Conservation (phyloP, 345 rosid genomes). For the Aquilaria malaccensis region DNA sequence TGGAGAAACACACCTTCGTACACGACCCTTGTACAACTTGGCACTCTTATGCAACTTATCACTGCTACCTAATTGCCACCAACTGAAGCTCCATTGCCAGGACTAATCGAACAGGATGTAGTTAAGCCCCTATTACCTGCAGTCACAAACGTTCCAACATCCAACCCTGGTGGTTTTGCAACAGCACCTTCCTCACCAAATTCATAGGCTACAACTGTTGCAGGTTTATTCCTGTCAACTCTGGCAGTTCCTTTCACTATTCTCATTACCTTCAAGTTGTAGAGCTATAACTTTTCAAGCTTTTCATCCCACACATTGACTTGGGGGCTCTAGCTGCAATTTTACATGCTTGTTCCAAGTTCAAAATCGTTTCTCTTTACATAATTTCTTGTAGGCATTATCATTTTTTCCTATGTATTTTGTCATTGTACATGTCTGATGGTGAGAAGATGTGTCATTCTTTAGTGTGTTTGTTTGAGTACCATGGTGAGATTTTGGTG, state of each 20-base stretch:
- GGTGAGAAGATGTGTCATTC: background rate
- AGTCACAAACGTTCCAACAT: conserved; percentile 12
- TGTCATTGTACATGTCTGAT: background rate
- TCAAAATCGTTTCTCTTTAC: too few relatives aligned
- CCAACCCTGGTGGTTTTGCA: conserved; percentile 17
- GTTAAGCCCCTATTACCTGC: conserved; percentile 28
- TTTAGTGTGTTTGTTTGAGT: background rate
- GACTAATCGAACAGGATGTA: conserved; percentile 45
- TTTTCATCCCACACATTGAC: too few relatives aligned
- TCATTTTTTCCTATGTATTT: conserved; percentile 23
- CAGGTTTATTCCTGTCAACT: conserved; percentile 29
- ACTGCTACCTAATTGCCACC: conserved; percentile 27
- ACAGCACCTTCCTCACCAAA: conserved; percentile 28
- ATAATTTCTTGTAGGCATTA: conserved; percentile 17
- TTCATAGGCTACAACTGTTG: conserved; percentile 36
- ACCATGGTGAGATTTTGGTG: too few relatives aligned
- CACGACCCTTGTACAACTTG: conserved; percentile 57
- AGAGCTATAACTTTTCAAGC: background rate
- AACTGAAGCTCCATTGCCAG: conserved; percentile 61
- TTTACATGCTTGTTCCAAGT: too few relatives aligned
- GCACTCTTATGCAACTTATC: conserved; percentile 30
- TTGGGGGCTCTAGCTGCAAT: too few relatives aligned
- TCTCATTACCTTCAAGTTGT: conserved; percentile 26
- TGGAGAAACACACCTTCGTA: conserved; percentile 20
- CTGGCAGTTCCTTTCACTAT: conserved; percentile 30